Evolutionary conservation across 306 rosid genomes (phyloP).

Genomic region (Vigna radiata): DNA sequence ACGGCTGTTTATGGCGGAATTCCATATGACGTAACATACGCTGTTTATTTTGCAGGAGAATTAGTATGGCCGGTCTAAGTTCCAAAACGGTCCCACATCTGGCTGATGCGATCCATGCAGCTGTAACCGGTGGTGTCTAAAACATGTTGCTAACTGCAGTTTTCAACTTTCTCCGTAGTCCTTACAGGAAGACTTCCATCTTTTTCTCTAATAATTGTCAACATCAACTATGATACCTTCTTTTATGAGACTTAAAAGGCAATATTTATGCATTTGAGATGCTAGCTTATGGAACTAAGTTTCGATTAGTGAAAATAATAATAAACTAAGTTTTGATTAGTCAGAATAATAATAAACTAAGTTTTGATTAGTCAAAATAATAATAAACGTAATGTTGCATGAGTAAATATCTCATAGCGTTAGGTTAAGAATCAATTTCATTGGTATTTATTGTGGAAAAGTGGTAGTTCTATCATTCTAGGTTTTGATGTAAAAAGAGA

Average conservation of each 20-base stretch:
- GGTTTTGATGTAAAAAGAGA: neutral
- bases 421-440: neutral
- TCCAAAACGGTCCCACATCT: slow-evolving; percentile 89
- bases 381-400: neutral
- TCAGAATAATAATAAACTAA: neutral
- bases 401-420: neutral
- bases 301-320: neutral
- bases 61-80: slow-evolving; percentile 99
- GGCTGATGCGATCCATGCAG: slow-evolving; percentile 90
- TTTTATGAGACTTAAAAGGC: neutral
- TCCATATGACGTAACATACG: slow-evolving; percentile 13
- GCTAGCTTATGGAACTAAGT: neutral
- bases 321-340: neutral
- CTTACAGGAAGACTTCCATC: slow-evolving; percentile 9
- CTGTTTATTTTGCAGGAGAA: slow-evolving; percentile 72
- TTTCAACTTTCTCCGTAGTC: neutral
- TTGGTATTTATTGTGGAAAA: neutral
- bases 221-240: slow-evolving; percentile 28
- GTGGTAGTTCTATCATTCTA: neutral
- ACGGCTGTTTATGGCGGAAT: slow-evolving; percentile 1
- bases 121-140: slow-evolving; percentile 62
- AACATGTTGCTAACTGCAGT: slow-evolving; percentile 10
- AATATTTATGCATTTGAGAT: neutral
- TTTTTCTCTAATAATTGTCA: slow-evolving; percentile 53
- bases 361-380: neutral